Conservation (phyloP, 192 early-diverging fungal genomes). For the Coemansia sp. region DNA sequence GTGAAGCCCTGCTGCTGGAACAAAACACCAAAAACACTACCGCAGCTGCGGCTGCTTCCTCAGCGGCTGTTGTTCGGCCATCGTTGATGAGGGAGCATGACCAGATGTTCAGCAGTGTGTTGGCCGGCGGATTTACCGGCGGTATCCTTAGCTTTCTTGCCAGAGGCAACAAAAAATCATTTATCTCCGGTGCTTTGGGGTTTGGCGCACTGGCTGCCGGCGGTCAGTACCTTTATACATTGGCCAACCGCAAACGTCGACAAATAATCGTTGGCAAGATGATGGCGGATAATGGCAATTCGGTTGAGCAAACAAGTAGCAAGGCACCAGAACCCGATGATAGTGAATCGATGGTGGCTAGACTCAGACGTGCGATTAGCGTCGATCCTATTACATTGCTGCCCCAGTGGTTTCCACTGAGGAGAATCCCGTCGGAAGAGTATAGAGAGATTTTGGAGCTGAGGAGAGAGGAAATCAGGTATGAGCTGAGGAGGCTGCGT, state of each 20-base stretch:
- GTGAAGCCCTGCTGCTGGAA: constrained; percentile 64
- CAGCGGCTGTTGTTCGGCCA: background rate
- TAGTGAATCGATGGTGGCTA: constrained; percentile 18
- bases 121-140: constrained; percentile 64
- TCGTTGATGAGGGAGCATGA: constrained; percentile 23
- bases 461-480: constrained; percentile 19
- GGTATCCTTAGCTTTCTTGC: constrained; percentile 57
- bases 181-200: constrained; percentile 59
- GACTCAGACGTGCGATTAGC: constrained; percentile 16
- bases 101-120: constrained; percentile 63
- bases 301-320: background rate
- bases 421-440: constrained; percentile 62
- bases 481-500: constrained; percentile 22
- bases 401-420: constrained; percentile 65
- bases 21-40: constrained; percentile 57
- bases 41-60: no score
- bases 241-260: constrained; percentile 57
- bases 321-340: background rate
- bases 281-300: background rate
- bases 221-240: constrained; percentile 53
- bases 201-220: constrained; percentile 57
- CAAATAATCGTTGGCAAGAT: constrained; percentile 53
- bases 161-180: constrained; percentile 57
- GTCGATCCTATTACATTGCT: constrained; percentile 51
- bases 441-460: constrained; percentile 60